Percentiles rank a stretch among this genome's conserved stretches.
phyloP scores from a whole-genome alignment of 495 filamentous ascomycete genomes.

The Penicillium canescens region DNA sequence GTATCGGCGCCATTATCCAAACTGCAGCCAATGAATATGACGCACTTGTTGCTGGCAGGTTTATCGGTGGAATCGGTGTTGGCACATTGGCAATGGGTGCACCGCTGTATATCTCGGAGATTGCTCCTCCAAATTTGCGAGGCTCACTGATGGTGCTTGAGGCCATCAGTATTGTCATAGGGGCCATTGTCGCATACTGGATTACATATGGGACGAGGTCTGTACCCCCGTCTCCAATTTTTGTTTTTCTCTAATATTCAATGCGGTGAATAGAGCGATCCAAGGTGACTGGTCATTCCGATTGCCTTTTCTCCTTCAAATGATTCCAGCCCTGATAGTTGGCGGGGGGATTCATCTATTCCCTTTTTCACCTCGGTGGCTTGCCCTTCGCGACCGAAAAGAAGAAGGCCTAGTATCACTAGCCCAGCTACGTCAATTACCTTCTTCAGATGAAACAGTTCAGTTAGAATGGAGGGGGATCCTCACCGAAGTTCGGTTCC shows the following conservation, averaged over 20 bases:
- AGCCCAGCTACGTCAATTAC: conserved; percentile 26
- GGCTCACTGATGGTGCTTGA: conserved; percentile 67
- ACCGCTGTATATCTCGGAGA: conserved; percentile 69
- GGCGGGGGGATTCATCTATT: conserved; percentile 58
- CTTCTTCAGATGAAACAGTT: conserved; percentile 16
- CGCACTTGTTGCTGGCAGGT: conserved; percentile 21
- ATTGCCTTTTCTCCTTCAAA: conserved; percentile 67
- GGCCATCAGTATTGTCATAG: conserved; percentile 69
- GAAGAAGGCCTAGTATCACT: conserved; percentile 60
- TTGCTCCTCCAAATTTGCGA: conserved; percentile 60
- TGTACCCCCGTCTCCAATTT: neutral
- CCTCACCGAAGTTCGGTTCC: conserved; percentile 21
- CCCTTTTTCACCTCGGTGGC: conserved; percentile 70
- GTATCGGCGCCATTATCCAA: conserved; percentile 29
- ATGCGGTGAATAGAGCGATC: conserved; percentile 23
- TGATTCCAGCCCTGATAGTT: conserved; percentile 61
- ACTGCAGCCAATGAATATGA: conserved; percentile 27
- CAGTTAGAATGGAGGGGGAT: conserved; percentile 24
- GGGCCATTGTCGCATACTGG: conserved; percentile 70
- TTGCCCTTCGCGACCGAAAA: conserved; percentile 62
- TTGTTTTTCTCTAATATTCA: neutral
- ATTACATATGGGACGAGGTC: conserved; percentile 63
- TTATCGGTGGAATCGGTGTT: conserved; percentile 33
- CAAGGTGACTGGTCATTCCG: conserved; percentile 55
- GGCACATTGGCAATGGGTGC: conserved; percentile 32